Evolutionary conservation across 2,329 filamentous ascomycete genomes (phyloP).

Genomic region (Botryotinia narcissicola): DNA sequence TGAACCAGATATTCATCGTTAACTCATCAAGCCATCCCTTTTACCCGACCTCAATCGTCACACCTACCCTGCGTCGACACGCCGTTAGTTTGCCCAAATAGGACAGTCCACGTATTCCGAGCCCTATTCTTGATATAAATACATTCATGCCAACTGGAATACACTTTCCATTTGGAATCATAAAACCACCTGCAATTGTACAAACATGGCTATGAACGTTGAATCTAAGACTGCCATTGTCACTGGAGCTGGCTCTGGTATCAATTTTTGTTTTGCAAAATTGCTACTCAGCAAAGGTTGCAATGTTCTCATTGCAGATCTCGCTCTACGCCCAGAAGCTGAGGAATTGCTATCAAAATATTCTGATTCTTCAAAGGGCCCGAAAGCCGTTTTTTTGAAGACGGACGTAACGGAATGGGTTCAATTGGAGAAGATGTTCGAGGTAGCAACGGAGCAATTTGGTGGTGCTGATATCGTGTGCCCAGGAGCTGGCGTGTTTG

Average conservation of each 20-base stretch:
- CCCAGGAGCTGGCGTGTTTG: slow-evolving; percentile 48
- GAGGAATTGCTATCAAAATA: slow-evolving; percentile 35
- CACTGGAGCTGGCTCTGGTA: slow-evolving; percentile 55
- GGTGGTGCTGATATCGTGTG: slow-evolving; percentile 41
- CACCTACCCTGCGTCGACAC: background rate
- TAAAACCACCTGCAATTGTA: background rate
- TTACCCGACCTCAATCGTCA: background rate
- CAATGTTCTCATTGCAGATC: slow-evolving; percentile 48
- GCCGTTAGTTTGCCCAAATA: background rate
- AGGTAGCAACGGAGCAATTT: slow-evolving; percentile 39
- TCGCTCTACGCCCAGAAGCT: slow-evolving; percentile 45
- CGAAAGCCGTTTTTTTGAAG: slow-evolving; percentile 43
- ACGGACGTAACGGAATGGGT: slow-evolving; percentile 47
- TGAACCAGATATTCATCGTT: background rate
- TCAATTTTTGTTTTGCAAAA: slow-evolving; percentile 46
- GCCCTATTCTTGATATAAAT: background rate
- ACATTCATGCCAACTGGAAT: background rate
- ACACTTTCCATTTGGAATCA: background rate
- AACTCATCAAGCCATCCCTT: background rate
- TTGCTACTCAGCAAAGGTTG: slow-evolving; percentile 44
- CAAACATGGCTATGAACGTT: slow-evolving; percentile 39
- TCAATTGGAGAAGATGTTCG: slow-evolving; percentile 40
- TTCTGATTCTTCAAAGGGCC: slow-evolving; percentile 21
- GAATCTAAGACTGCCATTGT: slow-evolving; percentile 51
- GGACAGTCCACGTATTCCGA: background rate